Conservation (phyloP, 148 eudicot genomes). For the Rhododendron griersonianum region DNA sequence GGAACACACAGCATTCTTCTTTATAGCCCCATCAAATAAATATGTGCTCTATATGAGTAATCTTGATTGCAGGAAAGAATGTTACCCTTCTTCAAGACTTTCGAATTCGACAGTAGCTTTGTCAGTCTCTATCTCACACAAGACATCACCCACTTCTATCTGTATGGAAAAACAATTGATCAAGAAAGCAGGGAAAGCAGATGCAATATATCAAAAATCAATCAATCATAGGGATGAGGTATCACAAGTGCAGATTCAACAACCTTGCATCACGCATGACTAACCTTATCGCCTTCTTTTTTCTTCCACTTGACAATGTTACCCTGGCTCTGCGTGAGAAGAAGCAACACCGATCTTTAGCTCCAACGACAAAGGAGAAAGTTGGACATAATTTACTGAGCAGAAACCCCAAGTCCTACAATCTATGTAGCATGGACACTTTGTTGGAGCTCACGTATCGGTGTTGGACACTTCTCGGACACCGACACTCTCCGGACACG, state of each 20-base stretch:
- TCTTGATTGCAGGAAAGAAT: conserved; percentile 7
- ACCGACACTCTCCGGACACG: too few relatives aligned
- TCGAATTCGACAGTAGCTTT: conserved; percentile 93
- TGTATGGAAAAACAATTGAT: conserved; percentile 29
- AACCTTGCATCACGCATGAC: conserved; percentile 12
- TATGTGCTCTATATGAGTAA: background rate
- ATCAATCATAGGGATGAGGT: background rate
- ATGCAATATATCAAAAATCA: conserved; percentile 10
- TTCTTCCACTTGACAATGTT: conserved; percentile 80
- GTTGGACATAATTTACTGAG: background rate
- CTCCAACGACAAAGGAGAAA: conserved; percentile 4
- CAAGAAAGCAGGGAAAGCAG: conserved; percentile 6
- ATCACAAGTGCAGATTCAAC: conserved; percentile 1
- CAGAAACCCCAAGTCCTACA: background rate
- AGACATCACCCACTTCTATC: conserved; percentile 89
- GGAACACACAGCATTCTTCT: background rate
- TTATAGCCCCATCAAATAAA: background rate
- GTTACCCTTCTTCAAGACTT: conserved; percentile 97
- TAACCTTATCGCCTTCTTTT: conserved; percentile 93
- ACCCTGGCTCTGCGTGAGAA: conserved; percentile 60
- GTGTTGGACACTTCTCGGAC: too few relatives aligned
- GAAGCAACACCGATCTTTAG: conserved; percentile 3
- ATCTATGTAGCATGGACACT: too few relatives aligned
- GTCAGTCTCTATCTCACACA: conserved; percentile 97
- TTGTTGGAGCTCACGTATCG: too few relatives aligned